These are phyloP conservation scores for Wickerhamiella cacticola DNA, from an alignment of 805 yeast genomes.

Conservation along the genomic window DNA sequence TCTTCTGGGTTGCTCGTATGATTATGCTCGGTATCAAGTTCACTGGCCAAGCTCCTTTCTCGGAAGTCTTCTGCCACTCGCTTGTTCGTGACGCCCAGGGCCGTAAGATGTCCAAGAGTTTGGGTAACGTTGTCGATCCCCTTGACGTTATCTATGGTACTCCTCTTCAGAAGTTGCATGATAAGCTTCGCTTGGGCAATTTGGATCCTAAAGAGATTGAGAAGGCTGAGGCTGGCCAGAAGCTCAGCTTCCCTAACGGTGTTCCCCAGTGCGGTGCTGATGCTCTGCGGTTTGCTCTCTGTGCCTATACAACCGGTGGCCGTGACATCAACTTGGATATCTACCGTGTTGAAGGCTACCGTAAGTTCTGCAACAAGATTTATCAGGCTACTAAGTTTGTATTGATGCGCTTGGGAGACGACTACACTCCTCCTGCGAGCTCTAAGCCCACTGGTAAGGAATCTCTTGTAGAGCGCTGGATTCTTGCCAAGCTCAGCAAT, in stretches of 20 bases:
- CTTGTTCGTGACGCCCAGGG: conserved; percentile 99
- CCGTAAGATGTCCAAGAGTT: conserved; percentile 91
- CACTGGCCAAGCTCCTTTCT: conserved; percentile 85
- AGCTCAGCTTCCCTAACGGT: conserved; percentile 84
- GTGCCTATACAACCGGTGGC: conserved; percentile 98
- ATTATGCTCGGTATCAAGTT: conserved; percentile 78
- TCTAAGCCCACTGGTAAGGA: conserved; percentile 54
- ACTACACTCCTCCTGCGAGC: conserved; percentile 64
- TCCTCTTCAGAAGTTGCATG: conserved; percentile 63
- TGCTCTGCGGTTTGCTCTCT: conserved; percentile 92
- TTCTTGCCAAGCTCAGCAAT: conserved; percentile 67
- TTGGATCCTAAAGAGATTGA: conserved; percentile 79
- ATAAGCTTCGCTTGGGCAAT: conserved; percentile 67
- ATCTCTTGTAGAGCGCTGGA: conserved; percentile 93
- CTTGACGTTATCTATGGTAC: conserved; percentile 87
- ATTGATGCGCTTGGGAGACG: conserved; percentile 81
- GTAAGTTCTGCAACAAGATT: conserved; percentile 98
- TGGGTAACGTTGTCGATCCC: conserved; percentile 96
- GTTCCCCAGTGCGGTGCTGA: conserved; percentile 99
- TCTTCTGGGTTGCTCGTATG: conserved; percentile 99
- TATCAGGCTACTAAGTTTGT: conserved; percentile 98
- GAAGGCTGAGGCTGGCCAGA: conserved; percentile 81
- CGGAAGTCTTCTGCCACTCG: conserved; percentile 95
- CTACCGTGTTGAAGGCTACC: conserved; percentile 93
- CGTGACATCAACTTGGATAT: conserved; percentile 95